Evolutionary conservation across 768 basidiomycete species (phyloP).

Genomic region (Cantharellus anzutake): DNA sequence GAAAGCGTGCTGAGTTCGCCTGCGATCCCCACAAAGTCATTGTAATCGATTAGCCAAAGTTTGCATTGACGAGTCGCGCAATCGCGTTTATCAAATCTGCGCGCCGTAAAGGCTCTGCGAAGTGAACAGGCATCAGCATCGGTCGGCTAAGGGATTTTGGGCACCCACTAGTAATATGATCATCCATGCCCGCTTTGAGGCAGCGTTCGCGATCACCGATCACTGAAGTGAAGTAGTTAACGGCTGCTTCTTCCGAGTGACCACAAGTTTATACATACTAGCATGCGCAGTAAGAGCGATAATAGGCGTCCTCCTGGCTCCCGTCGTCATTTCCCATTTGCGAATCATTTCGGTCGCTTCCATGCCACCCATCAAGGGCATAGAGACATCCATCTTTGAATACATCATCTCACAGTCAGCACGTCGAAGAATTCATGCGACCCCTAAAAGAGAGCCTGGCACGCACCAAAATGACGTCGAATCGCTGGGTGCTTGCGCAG

Average conservation of each 20-base stretch:
- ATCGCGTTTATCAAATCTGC: constrained; percentile 67
- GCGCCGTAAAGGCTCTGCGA: constrained; percentile 54
- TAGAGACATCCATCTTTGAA: constrained; percentile 85
- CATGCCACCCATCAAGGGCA: constrained; percentile 98
- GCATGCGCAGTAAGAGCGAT: constrained; percentile 96
- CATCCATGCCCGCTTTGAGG: constrained; percentile 57
- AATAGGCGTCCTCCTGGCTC: constrained; percentile 63
- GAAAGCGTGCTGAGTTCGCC: too few species aligned
- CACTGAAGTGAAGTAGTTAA: constrained; percentile 29
- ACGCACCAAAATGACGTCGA: constrained; percentile 81
- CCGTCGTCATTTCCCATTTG: constrained; percentile 55
- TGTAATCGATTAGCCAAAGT: not conserved
- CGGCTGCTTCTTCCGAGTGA: not conserved
- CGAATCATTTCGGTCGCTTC: constrained; percentile 91
- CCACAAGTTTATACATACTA: constrained; percentile 32
- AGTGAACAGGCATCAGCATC: not conserved
- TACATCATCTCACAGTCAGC: constrained; percentile 1
- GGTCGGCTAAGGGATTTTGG: not conserved
- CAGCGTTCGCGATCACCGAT: constrained; percentile 70
- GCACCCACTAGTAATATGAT: constrained; percentile 60
- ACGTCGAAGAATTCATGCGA: not conserved
- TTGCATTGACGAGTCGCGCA: constrained; percentile 35
- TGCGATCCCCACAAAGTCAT: too few species aligned
- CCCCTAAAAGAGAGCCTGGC: not conserved
- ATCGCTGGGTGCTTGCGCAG: constrained; percentile 48